A percentile compares a stretch with the other conserved stretches of the same genome.
These are phyloP conservation scores for Mycosphaerella sp. DNA, from an alignment of 2,329 filamentous ascomycete species.

Conservation along the genomic window DNA sequence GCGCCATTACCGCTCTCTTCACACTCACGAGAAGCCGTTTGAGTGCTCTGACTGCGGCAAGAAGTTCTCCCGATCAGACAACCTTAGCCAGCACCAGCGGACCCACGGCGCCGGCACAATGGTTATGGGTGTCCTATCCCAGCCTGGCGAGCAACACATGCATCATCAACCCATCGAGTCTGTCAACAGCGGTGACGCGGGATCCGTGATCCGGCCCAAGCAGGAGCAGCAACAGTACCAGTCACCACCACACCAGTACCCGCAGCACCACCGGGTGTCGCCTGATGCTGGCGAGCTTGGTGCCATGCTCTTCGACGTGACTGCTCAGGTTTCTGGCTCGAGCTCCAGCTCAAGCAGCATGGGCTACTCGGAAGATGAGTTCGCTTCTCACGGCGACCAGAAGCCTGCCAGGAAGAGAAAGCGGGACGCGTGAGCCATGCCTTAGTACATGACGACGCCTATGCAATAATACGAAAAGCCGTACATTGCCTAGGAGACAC, in stretches of 20 bases:
- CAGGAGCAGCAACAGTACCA: conserved; percentile 27
- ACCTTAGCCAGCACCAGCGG: conserved; percentile 89
- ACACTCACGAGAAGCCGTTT: conserved; percentile 98
- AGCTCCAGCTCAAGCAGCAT: conserved; percentile 38
- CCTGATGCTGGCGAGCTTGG: conserved; percentile 61
- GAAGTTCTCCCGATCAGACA: conserved; percentile 98
- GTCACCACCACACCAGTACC: conserved; percentile 21
- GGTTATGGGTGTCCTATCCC: conserved; percentile 71
- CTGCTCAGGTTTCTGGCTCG: conserved; percentile 64
- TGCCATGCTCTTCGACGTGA: conserved; percentile 69
- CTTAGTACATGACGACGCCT: conserved; percentile 9
- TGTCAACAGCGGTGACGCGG: conserved; percentile 33
- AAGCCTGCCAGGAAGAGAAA: conserved; percentile 40
- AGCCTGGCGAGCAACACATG: conserved; percentile 29
- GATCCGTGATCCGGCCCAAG: conserved; percentile 33
- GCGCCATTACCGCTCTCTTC: conserved; percentile 95
- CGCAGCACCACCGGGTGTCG: conserved; percentile 27
- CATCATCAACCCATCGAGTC: conserved; percentile 31
- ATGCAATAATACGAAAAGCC: conserved; percentile 6
- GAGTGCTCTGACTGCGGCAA: conserved; percentile 97
- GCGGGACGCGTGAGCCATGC: conserved; percentile 36
- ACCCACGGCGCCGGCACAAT: conserved; percentile 88
- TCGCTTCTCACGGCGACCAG: conserved; percentile 23
- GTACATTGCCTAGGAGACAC: conserved; percentile 4
- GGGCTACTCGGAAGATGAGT: conserved; percentile 29